phyloP scores from a whole-genome alignment of 1,284 basidiomycete genomes.

The Afroboletus lepidellus region DNA sequence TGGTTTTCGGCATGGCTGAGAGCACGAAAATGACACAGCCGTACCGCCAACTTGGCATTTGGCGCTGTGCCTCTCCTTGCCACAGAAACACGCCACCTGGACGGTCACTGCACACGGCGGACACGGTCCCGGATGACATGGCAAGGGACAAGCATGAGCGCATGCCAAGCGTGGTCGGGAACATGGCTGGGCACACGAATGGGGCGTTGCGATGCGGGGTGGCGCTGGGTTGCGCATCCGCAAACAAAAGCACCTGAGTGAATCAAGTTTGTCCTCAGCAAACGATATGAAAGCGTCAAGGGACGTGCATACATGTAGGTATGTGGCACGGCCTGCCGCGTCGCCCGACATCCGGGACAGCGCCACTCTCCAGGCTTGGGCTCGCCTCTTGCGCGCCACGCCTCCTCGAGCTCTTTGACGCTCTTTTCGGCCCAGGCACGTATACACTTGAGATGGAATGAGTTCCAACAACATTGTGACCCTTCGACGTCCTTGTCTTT shows the following conservation, averaged over 20 bases:
- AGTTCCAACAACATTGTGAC: slow-evolving; percentile 74
- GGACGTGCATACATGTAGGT: slow-evolving; percentile 59
- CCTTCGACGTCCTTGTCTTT: slow-evolving; percentile 15
- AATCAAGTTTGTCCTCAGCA: neutral
- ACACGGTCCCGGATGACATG: slow-evolving; percentile 77
- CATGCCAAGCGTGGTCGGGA: slow-evolving; percentile 66
- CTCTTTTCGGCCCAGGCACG: slow-evolving; percentile 76
- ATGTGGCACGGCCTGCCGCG: slow-evolving; percentile 60
- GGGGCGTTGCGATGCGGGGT: slow-evolving; percentile 71
- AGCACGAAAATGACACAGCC: slow-evolving; percentile 43
- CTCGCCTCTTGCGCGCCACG: slow-evolving; percentile 74
- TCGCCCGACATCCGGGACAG: slow-evolving; percentile 86
- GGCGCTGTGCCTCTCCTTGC: slow-evolving; percentile 57
- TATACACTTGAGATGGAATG: slow-evolving; percentile 82
- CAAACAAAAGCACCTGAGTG: slow-evolving; percentile 78
- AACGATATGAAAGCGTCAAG: neutral
- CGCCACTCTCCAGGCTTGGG: slow-evolving; percentile 73
- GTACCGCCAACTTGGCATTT: slow-evolving; percentile 53
- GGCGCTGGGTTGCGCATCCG: slow-evolving; percentile 70
- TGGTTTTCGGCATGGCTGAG: slow-evolving; percentile 55
- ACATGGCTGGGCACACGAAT: slow-evolving; percentile 83
- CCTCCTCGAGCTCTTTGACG: slow-evolving; percentile 73
- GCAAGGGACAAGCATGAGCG: slow-evolving; percentile 68
- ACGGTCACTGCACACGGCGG: slow-evolving; percentile 63
- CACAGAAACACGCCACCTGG: slow-evolving; percentile 64